phyloP scores from a whole-genome alignment of 164 flowering plant species.

The Kingdonia uniflora region DNA sequence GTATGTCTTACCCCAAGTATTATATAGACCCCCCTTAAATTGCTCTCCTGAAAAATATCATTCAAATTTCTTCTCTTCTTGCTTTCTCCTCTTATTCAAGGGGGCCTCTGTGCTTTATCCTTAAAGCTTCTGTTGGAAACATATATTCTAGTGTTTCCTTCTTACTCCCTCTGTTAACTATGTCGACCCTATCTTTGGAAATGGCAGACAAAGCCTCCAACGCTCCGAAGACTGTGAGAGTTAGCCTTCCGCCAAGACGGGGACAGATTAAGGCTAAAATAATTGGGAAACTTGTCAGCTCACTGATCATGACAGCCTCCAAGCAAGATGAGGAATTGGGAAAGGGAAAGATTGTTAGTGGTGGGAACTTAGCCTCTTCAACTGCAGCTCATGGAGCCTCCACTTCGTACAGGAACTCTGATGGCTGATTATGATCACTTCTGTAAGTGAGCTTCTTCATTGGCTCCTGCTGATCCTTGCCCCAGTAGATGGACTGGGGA shows the following conservation, averaged over 20 bases:
- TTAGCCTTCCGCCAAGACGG: conserved; percentile 28
- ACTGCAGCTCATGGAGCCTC: conserved; percentile 3
- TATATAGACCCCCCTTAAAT: too few relatives aligned
- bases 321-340: conserved; percentile 2
- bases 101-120: too few relatives aligned
- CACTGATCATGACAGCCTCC: conserved; percentile 8
- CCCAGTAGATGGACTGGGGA: too few relatives aligned
- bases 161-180: neutral
- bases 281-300: conserved; percentile 5
- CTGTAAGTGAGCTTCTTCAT: too few relatives aligned
- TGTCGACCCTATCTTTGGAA: neutral
- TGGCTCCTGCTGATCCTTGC: too few relatives aligned
- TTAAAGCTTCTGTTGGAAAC: too few relatives aligned
- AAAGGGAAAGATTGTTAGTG: conserved; percentile 2
- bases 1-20: too few relatives aligned
- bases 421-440: neutral
- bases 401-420: conserved; percentile 6
- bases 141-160: neutral
- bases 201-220: neutral
- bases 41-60: too few relatives aligned
- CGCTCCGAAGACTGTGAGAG: conserved; percentile 5
- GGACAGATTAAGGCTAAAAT: conserved; percentile 27
- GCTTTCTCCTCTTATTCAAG: too few relatives aligned
- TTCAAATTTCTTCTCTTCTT: too few relatives aligned
- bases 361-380: conserved; percentile 6